A percentile compares a stretch with the other conserved stretches of the same genome.
phyloP scores from a whole-genome alignment of 768 basidiomycete genomes.

The Macrolepiota fuliginosa region DNA sequence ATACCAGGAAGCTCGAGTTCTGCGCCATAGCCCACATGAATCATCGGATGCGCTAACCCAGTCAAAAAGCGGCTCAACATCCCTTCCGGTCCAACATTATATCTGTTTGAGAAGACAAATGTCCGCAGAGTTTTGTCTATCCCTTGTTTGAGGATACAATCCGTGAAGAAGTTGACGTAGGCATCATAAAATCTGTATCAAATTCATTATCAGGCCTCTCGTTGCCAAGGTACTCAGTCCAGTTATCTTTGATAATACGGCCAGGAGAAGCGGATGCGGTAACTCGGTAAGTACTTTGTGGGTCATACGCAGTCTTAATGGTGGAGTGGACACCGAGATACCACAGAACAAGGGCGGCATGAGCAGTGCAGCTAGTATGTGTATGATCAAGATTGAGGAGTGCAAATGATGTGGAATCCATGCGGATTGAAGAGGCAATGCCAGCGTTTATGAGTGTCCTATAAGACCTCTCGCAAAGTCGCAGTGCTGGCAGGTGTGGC shows the following conservation, averaged over 20 bases:
- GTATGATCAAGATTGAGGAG: background rate
- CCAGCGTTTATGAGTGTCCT: conserved; percentile 50
- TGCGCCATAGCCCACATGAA: conserved; percentile 59
- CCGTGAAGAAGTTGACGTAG: conserved; percentile 56
- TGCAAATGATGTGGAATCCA: conserved; percentile 39
- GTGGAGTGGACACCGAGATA: conserved; percentile 51
- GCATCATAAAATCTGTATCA: conserved; percentile 51
- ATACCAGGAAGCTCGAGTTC: conserved; percentile 62
- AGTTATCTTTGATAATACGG: conserved; percentile 44
- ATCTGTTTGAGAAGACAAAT: conserved; percentile 53
- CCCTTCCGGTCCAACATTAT: conserved; percentile 39
- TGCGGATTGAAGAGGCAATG: conserved; percentile 52
- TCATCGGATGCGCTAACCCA: conserved; percentile 62
- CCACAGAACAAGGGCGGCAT: conserved; percentile 59
- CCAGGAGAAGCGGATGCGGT: conserved; percentile 41
- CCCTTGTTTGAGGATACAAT: conserved; percentile 39
- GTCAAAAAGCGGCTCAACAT: conserved; percentile 58
- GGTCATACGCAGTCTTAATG: conserved; percentile 36
- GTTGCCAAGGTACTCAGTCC: conserved; percentile 56
- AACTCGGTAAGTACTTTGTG: conserved; percentile 33
- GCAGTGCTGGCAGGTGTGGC: conserved; percentile 35
- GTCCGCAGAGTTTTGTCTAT: conserved; percentile 48
- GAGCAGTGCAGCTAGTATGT: conserved; percentile 44
- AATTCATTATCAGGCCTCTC: conserved; percentile 10
- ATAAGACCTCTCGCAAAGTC: conserved; percentile 37